Evolutionary conservation across 2,329 filamentous ascomycete genomes (phyloP), one percentile per base, ranked within the genome.

Genomic region (Penicillium sp.): DNA sequence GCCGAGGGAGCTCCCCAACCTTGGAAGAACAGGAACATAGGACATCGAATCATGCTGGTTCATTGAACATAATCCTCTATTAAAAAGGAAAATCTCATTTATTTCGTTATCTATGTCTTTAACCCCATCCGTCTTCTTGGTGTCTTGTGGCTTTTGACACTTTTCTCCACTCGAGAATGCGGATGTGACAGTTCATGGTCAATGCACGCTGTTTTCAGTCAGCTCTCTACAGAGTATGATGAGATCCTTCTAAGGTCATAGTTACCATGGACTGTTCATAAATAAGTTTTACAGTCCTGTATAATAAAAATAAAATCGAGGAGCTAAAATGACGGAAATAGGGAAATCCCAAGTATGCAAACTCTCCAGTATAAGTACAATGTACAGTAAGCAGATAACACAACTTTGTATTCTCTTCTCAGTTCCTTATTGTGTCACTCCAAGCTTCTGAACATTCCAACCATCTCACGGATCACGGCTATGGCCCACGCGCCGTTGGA

Each of bases 111-210:
- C n/a, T 10, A 19, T 16, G 35, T 39, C 35, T 19, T n/a, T 22
- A 11, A 11, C 19, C 19, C 9, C 11, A 21, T 41, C 19, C 39
- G 24, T 47, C 19, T 39, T 8, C n/a, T 41, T 41, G 5, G 7
- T 22, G 19, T 22, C 22, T 19, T 22, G 39, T 41, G 22, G 39
- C 39, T 41, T 19, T n/a, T 26, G 22, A 21, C 26, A 27, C 39
- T 27, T 50, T 19, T 49, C 55, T 53, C 61, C 60, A 61, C 59
- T 26, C 21, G 48, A 22, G 61, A 57, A 63, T 63, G 61, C 52
- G 48, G 52, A 61, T 63, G 61, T 57, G 46, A 62, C 58, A 46
- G 22, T 35, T 21, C 48, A 41, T 48, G 41, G 37, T 22, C 47
- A 37, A 47, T 46, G 31, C 26, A 19, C 39, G 41, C 62, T 63